Conservation (phyloP, 192 early-diverging fungal genomes). For the Phlyctochytrium planicorne region DNA sequence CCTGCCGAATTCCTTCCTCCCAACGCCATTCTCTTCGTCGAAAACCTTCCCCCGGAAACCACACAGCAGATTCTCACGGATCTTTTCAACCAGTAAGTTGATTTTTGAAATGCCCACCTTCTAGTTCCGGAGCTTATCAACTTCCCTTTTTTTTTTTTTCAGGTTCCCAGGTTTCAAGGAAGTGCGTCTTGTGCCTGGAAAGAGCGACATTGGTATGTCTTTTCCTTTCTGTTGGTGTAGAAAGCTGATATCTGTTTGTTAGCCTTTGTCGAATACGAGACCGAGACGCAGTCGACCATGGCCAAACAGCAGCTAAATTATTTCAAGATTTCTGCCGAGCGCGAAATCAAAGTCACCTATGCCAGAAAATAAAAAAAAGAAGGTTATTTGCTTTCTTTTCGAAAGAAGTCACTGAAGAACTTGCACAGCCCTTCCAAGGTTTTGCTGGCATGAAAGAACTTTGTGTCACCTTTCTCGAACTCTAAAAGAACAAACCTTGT, state of each 20-base stretch:
- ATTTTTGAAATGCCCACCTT: not conserved
- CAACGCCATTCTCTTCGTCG: slow-evolving; percentile 93
- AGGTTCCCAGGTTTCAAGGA: slow-evolving; percentile 88
- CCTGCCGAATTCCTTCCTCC: slow-evolving; percentile 79
- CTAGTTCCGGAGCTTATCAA: no score
- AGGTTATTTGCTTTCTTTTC: not conserved
- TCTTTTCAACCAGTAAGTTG: slow-evolving; percentile 73
- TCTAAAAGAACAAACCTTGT: no score
- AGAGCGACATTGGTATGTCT: slow-evolving; percentile 71
- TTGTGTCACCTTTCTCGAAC: not conserved
- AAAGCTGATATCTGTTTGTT: slow-evolving; percentile 8
- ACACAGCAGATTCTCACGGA: slow-evolving; percentile 59
- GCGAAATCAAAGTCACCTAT: slow-evolving; percentile 81
- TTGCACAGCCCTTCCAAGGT: not conserved
- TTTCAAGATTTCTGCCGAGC: slow-evolving; percentile 61
- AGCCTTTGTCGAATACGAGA: slow-evolving; percentile 96
- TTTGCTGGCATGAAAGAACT: no score
- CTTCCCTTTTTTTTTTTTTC: not conserved
- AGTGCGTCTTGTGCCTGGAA: slow-evolving; percentile 89
- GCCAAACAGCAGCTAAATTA: slow-evolving; percentile 74
- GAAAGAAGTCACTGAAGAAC: not conserved
- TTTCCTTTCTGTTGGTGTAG: not conserved
- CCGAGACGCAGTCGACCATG: slow-evolving; percentile 74
- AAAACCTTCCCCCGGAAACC: slow-evolving; percentile 76
- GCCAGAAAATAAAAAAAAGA: slow-evolving; percentile 60